phyloP scores from a whole-genome alignment of 2,329 filamentous ascomycete species.

The Sporothrix variecibatus region DNA sequence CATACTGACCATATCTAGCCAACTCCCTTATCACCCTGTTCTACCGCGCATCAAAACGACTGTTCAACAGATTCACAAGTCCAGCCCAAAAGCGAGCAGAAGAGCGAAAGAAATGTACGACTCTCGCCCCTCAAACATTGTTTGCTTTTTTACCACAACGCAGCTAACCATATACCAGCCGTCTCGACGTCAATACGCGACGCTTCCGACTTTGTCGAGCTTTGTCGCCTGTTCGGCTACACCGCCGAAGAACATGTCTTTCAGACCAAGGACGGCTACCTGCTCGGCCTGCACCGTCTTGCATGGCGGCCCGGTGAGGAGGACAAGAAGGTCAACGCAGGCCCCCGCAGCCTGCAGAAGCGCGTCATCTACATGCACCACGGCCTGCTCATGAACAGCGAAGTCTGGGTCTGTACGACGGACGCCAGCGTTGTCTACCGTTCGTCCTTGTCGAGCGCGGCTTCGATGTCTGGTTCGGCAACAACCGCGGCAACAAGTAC shows the following conservation, averaged over 20 bases:
- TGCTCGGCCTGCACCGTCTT: slow-evolving; percentile 85
- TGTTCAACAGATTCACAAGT: slow-evolving; percentile 79
- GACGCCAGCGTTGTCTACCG: slow-evolving; percentile 83
- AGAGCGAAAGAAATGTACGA: slow-evolving; percentile 64
- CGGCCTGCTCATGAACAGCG: slow-evolving; percentile 96
- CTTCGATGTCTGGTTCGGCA: slow-evolving; percentile 97
- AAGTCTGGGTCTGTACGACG: slow-evolving; percentile 95
- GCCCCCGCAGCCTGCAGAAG: slow-evolving; percentile 69
- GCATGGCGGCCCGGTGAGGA: slow-evolving; percentile 83
- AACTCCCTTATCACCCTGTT: slow-evolving; percentile 77
- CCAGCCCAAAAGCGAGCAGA: slow-evolving; percentile 68
- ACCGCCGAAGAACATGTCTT: slow-evolving; percentile 95
- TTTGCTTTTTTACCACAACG: too few relatives aligned
- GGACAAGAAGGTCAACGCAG: slow-evolving; percentile 73
- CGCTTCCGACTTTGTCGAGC: slow-evolving; percentile 87
- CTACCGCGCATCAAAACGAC: slow-evolving; percentile 76
- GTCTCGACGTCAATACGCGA: slow-evolving; percentile 78
- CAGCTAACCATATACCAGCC: slow-evolving; percentile 45
- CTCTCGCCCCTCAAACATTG: too few relatives aligned
- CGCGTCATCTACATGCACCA: slow-evolving; percentile 93
- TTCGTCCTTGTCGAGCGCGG: slow-evolving; percentile 87
- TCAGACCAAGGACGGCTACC: slow-evolving; percentile 89
- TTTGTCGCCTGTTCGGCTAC: slow-evolving; percentile 91
- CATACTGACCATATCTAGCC: slow-evolving; percentile 55
- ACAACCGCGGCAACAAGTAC: slow-evolving; percentile 98